A percentile compares a stretch with the other conserved stretches of the same genome.
phyloP scores from a whole-genome alignment of 177 flowering plant species.

The Telopea speciosissima region DNA sequence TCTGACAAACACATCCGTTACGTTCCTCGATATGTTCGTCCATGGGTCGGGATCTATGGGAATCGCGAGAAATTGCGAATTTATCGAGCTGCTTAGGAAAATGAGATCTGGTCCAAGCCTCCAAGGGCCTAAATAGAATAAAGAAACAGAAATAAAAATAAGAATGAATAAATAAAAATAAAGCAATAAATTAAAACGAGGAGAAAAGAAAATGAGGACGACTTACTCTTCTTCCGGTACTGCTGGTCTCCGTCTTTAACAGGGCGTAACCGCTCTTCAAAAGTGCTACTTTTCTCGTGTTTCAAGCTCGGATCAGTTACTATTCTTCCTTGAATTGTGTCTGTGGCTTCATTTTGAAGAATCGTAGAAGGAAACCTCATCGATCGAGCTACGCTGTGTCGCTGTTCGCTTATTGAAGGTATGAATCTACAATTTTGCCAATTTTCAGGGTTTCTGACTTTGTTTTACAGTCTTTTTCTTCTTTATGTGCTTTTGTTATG shows the following conservation, averaged over 20 bases:
- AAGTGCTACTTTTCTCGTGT: neutral
- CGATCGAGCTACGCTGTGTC: conserved; percentile 8
- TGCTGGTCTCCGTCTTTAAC: conserved; percentile 11
- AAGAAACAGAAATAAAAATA: neutral
- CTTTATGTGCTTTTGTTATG: neutral
- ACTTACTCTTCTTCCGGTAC: conserved; percentile 16
- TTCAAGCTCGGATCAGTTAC: neutral
- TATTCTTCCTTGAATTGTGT: neutral
- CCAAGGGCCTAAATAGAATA: conserved; percentile 6
- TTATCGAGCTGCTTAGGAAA: conserved; percentile 2
- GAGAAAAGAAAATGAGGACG: conserved; percentile 17
- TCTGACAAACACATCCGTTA: neutral
- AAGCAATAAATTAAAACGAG: conserved; percentile 3
- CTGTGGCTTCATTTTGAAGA: neutral
- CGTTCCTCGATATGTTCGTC: no score
- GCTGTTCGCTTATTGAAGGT: neutral
- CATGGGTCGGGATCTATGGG: neutral
- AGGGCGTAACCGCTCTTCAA: neutral
- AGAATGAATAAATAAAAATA: conserved; percentile 6
- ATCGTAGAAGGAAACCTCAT: neutral
- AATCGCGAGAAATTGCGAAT: neutral
- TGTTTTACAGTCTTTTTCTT: neutral
- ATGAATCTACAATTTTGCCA: neutral
- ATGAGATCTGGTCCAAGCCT: conserved; percentile 10
- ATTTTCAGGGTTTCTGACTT: neutral